These are phyloP conservation scores for Azolla pinnata DNA, from an alignment of 75 land plant species.

Conservation along the genomic window DNA sequence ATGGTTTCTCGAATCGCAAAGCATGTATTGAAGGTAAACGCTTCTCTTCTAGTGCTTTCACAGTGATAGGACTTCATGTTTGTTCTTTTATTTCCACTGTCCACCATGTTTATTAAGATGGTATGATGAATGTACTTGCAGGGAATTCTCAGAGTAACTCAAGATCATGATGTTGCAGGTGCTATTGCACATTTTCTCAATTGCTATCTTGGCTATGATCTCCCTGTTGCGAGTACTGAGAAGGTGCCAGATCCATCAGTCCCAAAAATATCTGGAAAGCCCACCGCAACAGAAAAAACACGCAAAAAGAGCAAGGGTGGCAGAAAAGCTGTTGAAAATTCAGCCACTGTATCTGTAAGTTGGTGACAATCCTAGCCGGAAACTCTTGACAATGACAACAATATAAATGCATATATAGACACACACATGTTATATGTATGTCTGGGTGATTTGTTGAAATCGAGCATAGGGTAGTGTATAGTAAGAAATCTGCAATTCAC, in stretches of 20 bases:
- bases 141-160: constrained; percentile 74
- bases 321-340: constrained; percentile 10
- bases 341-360: too few species aligned
- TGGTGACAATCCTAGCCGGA: too few species aligned
- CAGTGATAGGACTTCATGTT: too few species aligned
- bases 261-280: not conserved
- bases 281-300: not conserved
- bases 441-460: too few species aligned
- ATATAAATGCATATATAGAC: too few species aligned
- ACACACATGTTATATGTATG: too few species aligned
- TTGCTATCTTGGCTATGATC: constrained; percentile 59
- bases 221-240: not conserved
- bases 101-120: too few species aligned
- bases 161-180: constrained; percentile 88
- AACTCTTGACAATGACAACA: not conserved
- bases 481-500: too few species aligned
- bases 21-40: constrained; percentile 93
- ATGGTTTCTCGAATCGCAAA: constrained; percentile 81
- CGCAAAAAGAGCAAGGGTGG: constrained; percentile 14
- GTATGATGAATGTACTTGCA: too few species aligned
- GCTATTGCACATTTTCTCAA: constrained; percentile 84
- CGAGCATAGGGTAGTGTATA: too few species aligned
- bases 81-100: not conserved
- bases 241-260: not conserved
- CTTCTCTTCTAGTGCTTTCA: too few species aligned